Evolutionary conservation across 441 rosid species (phyloP).

Genomic region (Brassica hybrid): DNA sequence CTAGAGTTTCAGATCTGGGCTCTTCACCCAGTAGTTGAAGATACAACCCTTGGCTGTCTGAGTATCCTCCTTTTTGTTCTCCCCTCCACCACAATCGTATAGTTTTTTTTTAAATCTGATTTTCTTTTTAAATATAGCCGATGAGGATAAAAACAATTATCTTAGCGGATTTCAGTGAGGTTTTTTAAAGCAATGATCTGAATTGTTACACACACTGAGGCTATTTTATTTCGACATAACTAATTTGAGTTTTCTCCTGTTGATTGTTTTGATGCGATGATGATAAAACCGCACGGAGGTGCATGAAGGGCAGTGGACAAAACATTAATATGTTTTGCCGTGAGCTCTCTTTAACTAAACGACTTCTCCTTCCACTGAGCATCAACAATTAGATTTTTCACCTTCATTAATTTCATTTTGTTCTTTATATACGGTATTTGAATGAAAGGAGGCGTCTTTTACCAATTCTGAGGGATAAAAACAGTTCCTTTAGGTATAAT

Average conservation of each 20-base stretch:
- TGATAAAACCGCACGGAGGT: constrained; percentile 67
- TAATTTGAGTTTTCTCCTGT: no score
- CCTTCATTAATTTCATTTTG: background rate
- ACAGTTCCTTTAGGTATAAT: constrained; percentile 38
- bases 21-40: constrained; percentile 66
- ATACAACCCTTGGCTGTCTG: constrained; percentile 99
- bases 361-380: constrained; percentile 99
- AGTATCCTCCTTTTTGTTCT: constrained; percentile 45
- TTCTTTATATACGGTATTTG: no score
- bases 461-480: constrained; percentile 60
- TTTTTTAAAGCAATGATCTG: constrained; percentile 69
- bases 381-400: no score
- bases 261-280: constrained; percentile 55
- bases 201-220: constrained; percentile 99
- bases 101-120: background rate
- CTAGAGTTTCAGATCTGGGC: no score
- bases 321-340: constrained; percentile 22
- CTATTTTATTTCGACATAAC: constrained; percentile 16
- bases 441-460: constrained; percentile 64
- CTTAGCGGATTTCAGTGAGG: constrained; percentile 99
- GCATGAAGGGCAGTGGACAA: constrained; percentile 80
- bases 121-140: constrained; percentile 20
- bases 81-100: background rate
- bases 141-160: constrained; percentile 73
- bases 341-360: constrained; percentile 71